Percentiles rank a stretch among this genome's conserved stretches.
phyloP scores from a whole-genome alignment of 108 stramenopile genomes.

The Nannochloropsis gaditana region DNA sequence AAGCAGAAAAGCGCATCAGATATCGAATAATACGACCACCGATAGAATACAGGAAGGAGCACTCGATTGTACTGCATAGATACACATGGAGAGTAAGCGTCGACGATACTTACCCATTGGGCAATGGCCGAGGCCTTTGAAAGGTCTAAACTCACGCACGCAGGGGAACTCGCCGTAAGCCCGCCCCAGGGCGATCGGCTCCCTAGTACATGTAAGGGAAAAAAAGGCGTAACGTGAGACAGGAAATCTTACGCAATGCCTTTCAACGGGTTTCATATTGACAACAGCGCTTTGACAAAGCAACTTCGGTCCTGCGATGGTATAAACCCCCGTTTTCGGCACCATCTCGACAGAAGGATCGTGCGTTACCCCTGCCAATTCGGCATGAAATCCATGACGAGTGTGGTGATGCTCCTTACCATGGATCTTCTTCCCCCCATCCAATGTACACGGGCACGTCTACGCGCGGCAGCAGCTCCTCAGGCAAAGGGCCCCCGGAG shows the following conservation, averaged over 20 bases:
- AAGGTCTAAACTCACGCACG: constrained; percentile 24
- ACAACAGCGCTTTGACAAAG: no score
- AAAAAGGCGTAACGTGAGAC: neutral
- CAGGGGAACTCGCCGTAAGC: constrained; percentile 54
- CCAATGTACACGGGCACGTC: constrained; percentile 49
- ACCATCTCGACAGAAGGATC: no score
- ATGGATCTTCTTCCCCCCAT: constrained; percentile 84
- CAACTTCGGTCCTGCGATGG: no score
- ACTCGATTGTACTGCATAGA: neutral
- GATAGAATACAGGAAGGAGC: neutral
- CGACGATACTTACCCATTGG: constrained; percentile 6
- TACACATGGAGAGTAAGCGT: neutral
- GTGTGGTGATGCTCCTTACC: neutral
- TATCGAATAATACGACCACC: neutral
- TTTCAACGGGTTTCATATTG: no score
- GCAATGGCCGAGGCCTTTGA: neutral
- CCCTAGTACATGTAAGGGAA: constrained; percentile 53
- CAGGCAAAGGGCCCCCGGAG: constrained; percentile 87
- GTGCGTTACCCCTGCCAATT: no score
- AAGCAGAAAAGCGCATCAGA: neutral
- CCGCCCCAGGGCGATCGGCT: constrained; percentile 68
- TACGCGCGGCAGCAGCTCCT: constrained; percentile 66
- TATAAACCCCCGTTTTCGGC: no score
- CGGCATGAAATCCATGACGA: no score
- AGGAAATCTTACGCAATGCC: neutral